Evolutionary conservation across 2,329 filamentous ascomycete genomes (phyloP).

Genomic region (Penicillium occitanis): DNA sequence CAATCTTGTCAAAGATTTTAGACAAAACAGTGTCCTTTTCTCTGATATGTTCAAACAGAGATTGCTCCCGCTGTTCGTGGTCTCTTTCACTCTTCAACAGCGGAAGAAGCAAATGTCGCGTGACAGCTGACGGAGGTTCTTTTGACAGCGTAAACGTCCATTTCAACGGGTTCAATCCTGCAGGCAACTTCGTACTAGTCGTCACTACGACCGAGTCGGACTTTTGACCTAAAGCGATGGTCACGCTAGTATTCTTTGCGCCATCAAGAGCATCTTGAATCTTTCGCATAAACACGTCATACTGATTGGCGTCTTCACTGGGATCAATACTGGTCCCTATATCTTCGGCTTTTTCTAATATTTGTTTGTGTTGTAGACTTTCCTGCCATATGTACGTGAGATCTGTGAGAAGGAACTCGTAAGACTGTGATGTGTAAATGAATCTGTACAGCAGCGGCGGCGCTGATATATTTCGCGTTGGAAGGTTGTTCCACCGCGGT

Average conservation of each 20-base stretch:
- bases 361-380: slow-evolving; percentile 45
- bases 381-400: slow-evolving; percentile 60
- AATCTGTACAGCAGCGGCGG: slow-evolving; percentile 45
- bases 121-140: slow-evolving; percentile 44
- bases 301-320: slow-evolving; percentile 56
- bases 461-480: slow-evolving; percentile 26
- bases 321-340: slow-evolving; percentile 60
- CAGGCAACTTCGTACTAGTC: slow-evolving; percentile 53
- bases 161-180: slow-evolving; percentile 52
- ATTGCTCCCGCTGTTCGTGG: slow-evolving; percentile 49
- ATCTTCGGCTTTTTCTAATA: slow-evolving; percentile 51
- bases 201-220: slow-evolving; percentile 45
- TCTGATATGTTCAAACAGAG: slow-evolving; percentile 51
- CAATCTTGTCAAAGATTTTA: slow-evolving; percentile 60
- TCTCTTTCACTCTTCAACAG: slow-evolving; percentile 51
- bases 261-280: slow-evolving; percentile 51
- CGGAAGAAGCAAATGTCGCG: slow-evolving; percentile 53
- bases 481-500: slow-evolving; percentile 39
- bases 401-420: slow-evolving; percentile 58
- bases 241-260: slow-evolving; percentile 32
- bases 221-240: slow-evolving; percentile 31
- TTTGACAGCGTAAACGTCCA: slow-evolving; percentile 54
- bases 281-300: slow-evolving; percentile 57
- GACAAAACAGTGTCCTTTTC: slow-evolving; percentile 61
- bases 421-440: slow-evolving; percentile 39